A percentile compares a stretch with the other conserved stretches of the same genome.
These are phyloP conservation scores for Mimosa bimucronata DNA, from an alignment of 306 rosid species.

Conservation along the genomic window DNA sequence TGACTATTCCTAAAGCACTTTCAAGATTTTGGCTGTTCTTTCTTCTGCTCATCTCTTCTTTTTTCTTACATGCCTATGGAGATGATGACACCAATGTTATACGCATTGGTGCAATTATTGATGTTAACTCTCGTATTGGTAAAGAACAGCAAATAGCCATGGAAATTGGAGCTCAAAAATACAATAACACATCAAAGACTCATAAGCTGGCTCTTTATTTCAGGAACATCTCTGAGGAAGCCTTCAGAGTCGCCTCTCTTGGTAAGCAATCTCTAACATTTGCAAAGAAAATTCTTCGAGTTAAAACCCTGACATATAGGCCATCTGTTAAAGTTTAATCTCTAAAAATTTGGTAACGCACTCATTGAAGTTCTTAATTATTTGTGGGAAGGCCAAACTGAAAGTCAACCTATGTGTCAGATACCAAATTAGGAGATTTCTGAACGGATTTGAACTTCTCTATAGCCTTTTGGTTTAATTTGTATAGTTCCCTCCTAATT, in stretches of 20 bases:
- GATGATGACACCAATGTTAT: slow-evolving; percentile 36
- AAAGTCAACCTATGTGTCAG: neutral
- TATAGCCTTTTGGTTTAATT: neutral
- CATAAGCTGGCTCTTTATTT: slow-evolving; percentile 41
- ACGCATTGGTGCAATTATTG: slow-evolving; percentile 48
- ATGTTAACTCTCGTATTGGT: slow-evolving; percentile 47
- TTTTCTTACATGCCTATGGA: slow-evolving; percentile 27
- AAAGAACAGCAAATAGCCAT: slow-evolving; percentile 59
- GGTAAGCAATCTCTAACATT: slow-evolving; percentile 41
- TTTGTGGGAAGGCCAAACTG: neutral
- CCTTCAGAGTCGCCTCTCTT: slow-evolving; percentile 35
- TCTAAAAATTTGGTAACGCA: neutral
- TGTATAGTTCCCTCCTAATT: neutral
- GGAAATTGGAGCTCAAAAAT: slow-evolving; percentile 51
- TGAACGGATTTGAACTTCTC: neutral
- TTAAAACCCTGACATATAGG: neutral
- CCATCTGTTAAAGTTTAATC: neutral
- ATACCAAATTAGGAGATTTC: neutral
- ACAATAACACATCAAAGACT: slow-evolving; percentile 39
- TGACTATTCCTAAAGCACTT: slow-evolving; percentile 27
- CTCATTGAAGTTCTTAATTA: neutral
- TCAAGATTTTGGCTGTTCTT: slow-evolving; percentile 29
- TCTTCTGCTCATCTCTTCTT: slow-evolving; percentile 28
- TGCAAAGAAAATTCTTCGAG: neutral
- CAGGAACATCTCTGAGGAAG: slow-evolving; percentile 26